Evolutionary conservation across 352 stramenopile genomes (phyloP), one percentile per base, ranked within the genome.

Genomic region (Pythium utonaiense): DNA sequence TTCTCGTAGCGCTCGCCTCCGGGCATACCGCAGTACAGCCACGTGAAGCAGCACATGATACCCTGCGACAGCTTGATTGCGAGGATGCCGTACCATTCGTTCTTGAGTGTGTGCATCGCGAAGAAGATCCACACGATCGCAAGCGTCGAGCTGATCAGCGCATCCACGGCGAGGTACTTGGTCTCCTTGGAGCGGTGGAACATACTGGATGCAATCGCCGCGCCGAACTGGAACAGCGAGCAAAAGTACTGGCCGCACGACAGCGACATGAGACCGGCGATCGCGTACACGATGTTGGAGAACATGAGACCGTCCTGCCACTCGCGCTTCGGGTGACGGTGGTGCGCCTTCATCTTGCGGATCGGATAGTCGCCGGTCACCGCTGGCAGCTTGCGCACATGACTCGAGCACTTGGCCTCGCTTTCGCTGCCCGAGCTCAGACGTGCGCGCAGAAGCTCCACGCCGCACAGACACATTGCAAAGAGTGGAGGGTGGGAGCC

Each of bases 141-240:
- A 13, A 93, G 73, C 41, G 77, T 86, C 52, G 77, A 82, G 60
- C 79, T 90, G 60, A 93, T 89, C 48, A 83, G 64, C n/a, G 81
- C 83, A 63, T 93, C 83, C 27, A 93, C 66, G 31, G 87, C 63
- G 42, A 93, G 62, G 65, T 87, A 93, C 70, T 84, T 86, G 69
- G 83, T 93, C 69, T 93, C 83, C 67, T 89, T 89, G 36, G 78
- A 89, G 34, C 83, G 79, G 58, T 93, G 83, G 67, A 93, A 93
- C 67, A 89, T 75, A 45, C 74, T 89, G 40, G 78, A 90, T 19
- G 83, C 80, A 36, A 89, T 70, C 34, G 83, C 72, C 9, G 83
- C 81, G 25, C 75, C 78, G 62, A 88, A 70, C 65, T 93, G 83
- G 60, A 93, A 70, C 19, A 84, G 59, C 42, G 73, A 77, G 60